Conservation (phyloP, 192 early-diverging fungal species). For the Funneliformis geosporum region DNA sequence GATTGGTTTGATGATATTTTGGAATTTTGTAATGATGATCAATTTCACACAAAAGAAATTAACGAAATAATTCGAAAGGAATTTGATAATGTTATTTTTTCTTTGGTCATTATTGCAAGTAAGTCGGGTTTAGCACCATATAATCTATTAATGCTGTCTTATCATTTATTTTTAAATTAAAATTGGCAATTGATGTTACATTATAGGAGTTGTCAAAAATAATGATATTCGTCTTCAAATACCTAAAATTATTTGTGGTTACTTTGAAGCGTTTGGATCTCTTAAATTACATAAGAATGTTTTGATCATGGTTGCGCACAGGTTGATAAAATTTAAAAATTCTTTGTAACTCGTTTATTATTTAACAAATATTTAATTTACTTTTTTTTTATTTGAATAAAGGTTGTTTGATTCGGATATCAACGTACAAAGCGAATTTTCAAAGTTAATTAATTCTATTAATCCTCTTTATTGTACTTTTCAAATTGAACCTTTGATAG, state of each 20-base stretch:
- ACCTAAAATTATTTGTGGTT: slow-evolving; percentile 30
- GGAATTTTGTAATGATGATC: background rate
- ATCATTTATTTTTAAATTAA: background rate
- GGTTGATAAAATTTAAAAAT: slow-evolving; percentile 5
- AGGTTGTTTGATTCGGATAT: slow-evolving; percentile 38
- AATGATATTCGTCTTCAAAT: slow-evolving; percentile 15
- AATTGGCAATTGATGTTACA: background rate
- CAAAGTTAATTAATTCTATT: slow-evolving; percentile 18
- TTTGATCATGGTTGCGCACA: slow-evolving; percentile 16
- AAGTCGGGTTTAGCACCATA: background rate
- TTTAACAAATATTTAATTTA: background rate
- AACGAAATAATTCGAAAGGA: background rate
- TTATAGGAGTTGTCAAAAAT: slow-evolving; percentile 32
- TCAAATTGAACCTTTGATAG: background rate
- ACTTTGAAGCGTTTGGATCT: slow-evolving; percentile 38
- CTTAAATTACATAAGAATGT: background rate
- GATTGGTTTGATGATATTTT: slow-evolving; percentile 26
- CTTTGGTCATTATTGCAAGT: background rate
- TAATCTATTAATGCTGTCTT: background rate
- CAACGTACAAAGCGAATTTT: slow-evolving; percentile 36
- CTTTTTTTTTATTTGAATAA: background rate
- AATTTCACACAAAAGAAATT: background rate
- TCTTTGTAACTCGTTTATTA: background rate
- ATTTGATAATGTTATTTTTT: background rate
- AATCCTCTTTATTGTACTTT: slow-evolving; percentile 22